Evolutionary conservation across 106 monocot genomes (phyloP), one percentile per base, ranked within the genome.

Genomic region (Hemerocallis citrina): DNA sequence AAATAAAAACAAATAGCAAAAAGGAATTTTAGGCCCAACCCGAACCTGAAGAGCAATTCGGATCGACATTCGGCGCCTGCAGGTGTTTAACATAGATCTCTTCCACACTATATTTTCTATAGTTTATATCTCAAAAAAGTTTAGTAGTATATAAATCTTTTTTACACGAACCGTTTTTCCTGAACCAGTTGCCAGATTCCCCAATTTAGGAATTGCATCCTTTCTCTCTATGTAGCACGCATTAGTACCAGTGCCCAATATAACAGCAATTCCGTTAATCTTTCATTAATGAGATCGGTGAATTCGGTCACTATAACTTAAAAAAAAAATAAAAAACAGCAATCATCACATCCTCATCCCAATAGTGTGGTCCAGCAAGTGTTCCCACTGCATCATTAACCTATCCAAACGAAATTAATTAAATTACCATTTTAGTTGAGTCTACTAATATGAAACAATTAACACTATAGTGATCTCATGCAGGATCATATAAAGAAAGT

Each of bases 361-460:
- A 82, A n/a, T 87, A 81, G 32, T 57, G 76, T 40, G 75, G 82
- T 27, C 81, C 82, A 66, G 86, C 86, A 17, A 87, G 61, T 28
- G 86, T 87, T 31, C 75, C 72, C 42, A 87, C 81, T 19, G 86
- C 45, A 64, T 87, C 86, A 73, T 87, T 87, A 27, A 87, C 86
- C 86, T 87, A 63, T 33, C 33, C 31, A 54, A 1, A 54, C 14
- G 31, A 54, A 32, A 32, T n/a, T n/a, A n/a, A 32, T 31, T 29
- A 54, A 48, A 21, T 20, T 50, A 64, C 4, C 13, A 47, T 32
- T 28, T 63, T 37, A 32, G 33, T 45, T 32, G 29, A 44, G 8
- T 10, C 17, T 63, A 15, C 47, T 5, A 28, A 28, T 4, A 31
- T 39, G 42, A 45, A 58, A 34, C 24, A 34, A 58, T 57, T n/a